Conservation (phyloP, 2,329 filamentous ascomycete genomes). For the Zarea fungicola region DNA sequence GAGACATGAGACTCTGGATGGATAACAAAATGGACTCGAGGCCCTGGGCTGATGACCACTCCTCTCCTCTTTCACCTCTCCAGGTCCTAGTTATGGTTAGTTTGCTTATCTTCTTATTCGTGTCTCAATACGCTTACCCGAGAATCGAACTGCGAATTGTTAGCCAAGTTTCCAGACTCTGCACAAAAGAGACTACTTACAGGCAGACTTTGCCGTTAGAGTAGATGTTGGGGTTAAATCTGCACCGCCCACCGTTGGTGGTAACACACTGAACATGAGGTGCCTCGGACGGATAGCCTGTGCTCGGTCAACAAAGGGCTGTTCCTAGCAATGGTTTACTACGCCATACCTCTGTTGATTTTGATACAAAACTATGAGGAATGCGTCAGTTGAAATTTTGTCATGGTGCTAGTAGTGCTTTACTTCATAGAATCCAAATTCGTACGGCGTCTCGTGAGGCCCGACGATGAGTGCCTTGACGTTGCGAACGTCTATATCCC, state of each 20-base stretch:
- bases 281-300: constrained; percentile 75
- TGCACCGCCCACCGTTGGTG: constrained; percentile 80
- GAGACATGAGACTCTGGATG: constrained; percentile 92
- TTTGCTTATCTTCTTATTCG: background rate
- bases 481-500: constrained; percentile 82
- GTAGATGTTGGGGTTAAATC: constrained; percentile 98
- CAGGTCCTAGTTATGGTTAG: constrained; percentile 63
- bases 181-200: constrained; percentile 45
- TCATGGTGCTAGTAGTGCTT: constrained; percentile 20
- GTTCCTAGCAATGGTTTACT: background rate
- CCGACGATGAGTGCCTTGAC: constrained; percentile 86
- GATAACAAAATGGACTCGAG: constrained; percentile 91
- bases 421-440: constrained; percentile 96
- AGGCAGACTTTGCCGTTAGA: constrained; percentile 86
- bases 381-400: constrained; percentile 1
- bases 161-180: constrained; percentile 10
- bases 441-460: constrained; percentile 90
- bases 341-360: constrained; percentile 63
- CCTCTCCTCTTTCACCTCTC: constrained; percentile 82
- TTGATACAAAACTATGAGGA: constrained; percentile 62
- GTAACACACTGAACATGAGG: constrained; percentile 64
- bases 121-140: constrained; percentile 58
- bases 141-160: constrained; percentile 69
- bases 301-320: constrained; percentile 4
- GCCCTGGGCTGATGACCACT: constrained; percentile 95